Evolutionary conservation across 2,329 filamentous ascomycete species (phyloP).

Genomic region (Clarireedia homoeocarpa): DNA sequence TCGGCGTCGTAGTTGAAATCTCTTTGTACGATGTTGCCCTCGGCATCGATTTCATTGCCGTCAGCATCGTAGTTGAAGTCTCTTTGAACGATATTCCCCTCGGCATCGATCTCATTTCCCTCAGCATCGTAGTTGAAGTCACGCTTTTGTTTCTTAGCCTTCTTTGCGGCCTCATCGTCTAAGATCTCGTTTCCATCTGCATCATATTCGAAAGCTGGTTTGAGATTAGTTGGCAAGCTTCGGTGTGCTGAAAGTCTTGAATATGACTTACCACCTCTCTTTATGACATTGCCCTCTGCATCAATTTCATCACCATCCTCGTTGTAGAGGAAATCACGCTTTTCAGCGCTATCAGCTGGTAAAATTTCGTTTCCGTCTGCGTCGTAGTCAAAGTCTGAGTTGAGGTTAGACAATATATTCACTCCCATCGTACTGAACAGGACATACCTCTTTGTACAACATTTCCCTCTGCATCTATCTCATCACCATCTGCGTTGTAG

Average conservation of each 20-base stretch:
- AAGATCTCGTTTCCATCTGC: slow-evolving; percentile 14
- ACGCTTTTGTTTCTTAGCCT: neutral
- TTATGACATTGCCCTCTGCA: neutral
- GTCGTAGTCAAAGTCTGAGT: too few species aligned
- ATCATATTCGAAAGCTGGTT: slow-evolving; percentile 6
- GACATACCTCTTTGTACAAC: neutral
- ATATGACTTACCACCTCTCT: neutral
- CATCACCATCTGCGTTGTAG: neutral
- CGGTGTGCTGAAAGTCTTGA: too few species aligned
- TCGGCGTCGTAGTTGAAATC: neutral
- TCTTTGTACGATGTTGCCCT: neutral
- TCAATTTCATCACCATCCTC: neutral
- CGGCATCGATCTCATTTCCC: slow-evolving; percentile 8
- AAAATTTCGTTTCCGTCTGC: neutral
- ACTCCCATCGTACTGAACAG: too few species aligned
- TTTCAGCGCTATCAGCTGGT: too few species aligned
- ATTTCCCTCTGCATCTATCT: neutral
- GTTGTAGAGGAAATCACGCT: neutral
- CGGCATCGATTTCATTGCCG: neutral
- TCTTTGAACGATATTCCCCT: neutral
- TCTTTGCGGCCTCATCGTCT: neutral
- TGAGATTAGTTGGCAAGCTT: too few species aligned
- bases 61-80: neutral
- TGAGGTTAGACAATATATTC: too few species aligned
- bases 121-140: slow-evolving; percentile 10